phyloP scores from a whole-genome alignment of 2,329 filamentous ascomycete species.

The Clathrospora elynae region DNA sequence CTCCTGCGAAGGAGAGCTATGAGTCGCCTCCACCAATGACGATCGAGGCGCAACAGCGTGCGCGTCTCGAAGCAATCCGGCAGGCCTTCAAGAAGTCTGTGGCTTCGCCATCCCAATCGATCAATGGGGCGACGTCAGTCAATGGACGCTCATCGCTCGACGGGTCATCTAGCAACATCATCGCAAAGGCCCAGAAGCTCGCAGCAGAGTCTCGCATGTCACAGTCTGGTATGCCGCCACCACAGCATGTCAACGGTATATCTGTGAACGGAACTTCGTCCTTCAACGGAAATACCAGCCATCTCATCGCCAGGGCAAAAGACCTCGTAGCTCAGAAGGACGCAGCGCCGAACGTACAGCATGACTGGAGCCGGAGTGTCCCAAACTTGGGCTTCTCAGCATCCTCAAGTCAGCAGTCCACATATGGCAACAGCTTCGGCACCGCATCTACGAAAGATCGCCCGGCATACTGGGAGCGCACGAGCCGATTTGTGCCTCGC shows the following conservation, averaged over 20 bases:
- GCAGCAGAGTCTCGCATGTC: conserved; percentile 8
- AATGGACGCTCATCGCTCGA: conserved; percentile 20
- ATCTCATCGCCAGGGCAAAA: conserved; percentile 27
- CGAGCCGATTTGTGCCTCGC: conserved; percentile 43
- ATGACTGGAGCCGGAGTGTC: conserved; percentile 37
- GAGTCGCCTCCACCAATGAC: conserved; percentile 12
- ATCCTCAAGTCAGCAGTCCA: conserved; percentile 17
- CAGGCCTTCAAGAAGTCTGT: conserved; percentile 20
- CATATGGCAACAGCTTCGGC: conserved; percentile 20
- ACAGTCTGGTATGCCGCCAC: conserved; percentile 8
- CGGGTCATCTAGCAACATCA: conserved; percentile 9
- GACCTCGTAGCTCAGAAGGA: conserved; percentile 13
- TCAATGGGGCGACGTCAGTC: conserved; percentile 10
- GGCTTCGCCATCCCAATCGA: conserved; percentile 17
- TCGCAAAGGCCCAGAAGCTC: conserved; percentile 20
- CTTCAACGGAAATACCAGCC: conserved; percentile 13
- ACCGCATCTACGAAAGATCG: conserved; percentile 17
- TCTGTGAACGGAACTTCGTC: conserved; percentile 17
- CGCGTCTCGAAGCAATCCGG: conserved; percentile 30
- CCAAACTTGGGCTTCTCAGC: conserved; percentile 26
- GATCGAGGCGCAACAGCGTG: conserved; percentile 27
- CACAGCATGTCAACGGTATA: conserved; percentile 2
- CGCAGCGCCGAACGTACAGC: conserved; percentile 17
- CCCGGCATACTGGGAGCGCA: conserved; percentile 41
- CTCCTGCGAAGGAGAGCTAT: conserved; percentile 11